Conservation (phyloP, 2,329 filamentous ascomycete genomes). For the Hortaea sp. region DNA sequence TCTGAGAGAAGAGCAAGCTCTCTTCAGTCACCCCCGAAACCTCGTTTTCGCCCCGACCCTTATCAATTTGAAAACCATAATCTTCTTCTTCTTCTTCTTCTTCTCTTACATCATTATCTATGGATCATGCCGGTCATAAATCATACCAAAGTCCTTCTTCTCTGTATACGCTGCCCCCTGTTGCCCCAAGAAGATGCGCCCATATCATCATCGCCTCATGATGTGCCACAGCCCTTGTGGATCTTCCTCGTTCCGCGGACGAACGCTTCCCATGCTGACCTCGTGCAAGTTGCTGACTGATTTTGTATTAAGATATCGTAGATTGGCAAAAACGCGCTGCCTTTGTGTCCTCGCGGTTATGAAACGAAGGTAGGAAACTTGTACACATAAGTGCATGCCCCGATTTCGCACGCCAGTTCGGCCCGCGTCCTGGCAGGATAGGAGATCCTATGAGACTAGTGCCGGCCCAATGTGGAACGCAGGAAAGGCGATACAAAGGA, state of each 20-base stretch:
- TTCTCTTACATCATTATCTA: background rate
- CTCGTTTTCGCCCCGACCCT: too few relatives aligned
- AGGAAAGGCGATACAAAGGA: background rate
- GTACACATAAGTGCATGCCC: background rate
- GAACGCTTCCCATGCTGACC: background rate
- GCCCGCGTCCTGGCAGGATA: background rate
- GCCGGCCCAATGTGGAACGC: background rate
- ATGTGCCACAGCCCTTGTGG: background rate
- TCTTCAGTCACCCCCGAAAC: too few relatives aligned
- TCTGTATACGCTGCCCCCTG: background rate
- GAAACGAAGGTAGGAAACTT: background rate
- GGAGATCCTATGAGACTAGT: background rate
- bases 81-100: background rate
- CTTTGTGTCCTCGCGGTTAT: background rate
- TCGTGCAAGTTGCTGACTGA: background rate
- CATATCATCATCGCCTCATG: background rate
- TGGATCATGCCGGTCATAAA: background rate
- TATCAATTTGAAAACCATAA: too few relatives aligned
- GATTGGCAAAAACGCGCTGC: background rate
- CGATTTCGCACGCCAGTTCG: background rate
- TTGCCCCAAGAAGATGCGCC: background rate
- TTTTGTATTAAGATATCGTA: background rate
- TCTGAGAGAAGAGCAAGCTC: too few relatives aligned
- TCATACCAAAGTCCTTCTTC: background rate
- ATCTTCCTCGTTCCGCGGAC: background rate